These are phyloP conservation scores for Sarcomyxa edulis DNA, from an alignment of 768 basidiomycete species.

Conservation along the genomic window DNA sequence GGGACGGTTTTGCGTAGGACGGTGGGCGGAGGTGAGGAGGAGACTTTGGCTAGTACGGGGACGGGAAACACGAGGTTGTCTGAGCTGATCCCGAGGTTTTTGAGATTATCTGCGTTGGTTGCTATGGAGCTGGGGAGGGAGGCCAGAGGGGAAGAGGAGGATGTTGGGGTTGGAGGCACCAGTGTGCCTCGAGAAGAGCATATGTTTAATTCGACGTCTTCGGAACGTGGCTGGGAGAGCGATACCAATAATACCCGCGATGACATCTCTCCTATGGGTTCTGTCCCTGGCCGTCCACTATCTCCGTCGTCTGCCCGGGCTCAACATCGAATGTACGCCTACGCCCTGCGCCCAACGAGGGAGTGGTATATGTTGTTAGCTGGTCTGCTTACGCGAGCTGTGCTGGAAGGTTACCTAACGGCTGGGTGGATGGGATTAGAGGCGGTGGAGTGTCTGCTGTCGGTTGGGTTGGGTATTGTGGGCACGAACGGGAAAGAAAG, in stretches of 20 bases:
- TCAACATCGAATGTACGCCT: slow-evolving; percentile 31
- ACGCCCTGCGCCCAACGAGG: slow-evolving; percentile 61
- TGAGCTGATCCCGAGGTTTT: slow-evolving; percentile 64
- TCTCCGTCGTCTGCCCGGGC: slow-evolving; percentile 2
- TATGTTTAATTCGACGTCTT: too few relatives aligned
- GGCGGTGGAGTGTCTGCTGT: slow-evolving; percentile 65
- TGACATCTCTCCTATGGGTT: slow-evolving; percentile 1
- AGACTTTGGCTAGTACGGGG: slow-evolving; percentile 52
- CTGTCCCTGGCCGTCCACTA: slow-evolving; percentile 7
- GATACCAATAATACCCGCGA: too few relatives aligned
- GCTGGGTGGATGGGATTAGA: slow-evolving; percentile 75
- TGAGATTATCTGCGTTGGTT: slow-evolving; percentile 73
- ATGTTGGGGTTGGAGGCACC: slow-evolving; percentile 15
- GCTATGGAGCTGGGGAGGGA: slow-evolving; percentile 75
- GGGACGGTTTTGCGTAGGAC: slow-evolving; percentile 60
- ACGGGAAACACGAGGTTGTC: slow-evolving; percentile 61
- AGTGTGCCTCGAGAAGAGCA: too few relatives aligned
- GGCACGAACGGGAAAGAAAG: slow-evolving; percentile 11
- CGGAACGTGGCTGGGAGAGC: slow-evolving; percentile 20
- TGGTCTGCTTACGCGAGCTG: slow-evolving; percentile 76
- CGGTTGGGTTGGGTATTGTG: slow-evolving; percentile 57
- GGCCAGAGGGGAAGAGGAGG: slow-evolving; percentile 49
- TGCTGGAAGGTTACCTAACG: slow-evolving; percentile 78
- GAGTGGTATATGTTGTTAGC: slow-evolving; percentile 82
- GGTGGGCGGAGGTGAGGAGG: slow-evolving; percentile 48